A percentile compares a stretch with the other conserved stretches of the same genome.
These are phyloP conservation scores for Apocynum venetum DNA, from an alignment of 257 asterid species.

Conservation along the genomic window DNA sequence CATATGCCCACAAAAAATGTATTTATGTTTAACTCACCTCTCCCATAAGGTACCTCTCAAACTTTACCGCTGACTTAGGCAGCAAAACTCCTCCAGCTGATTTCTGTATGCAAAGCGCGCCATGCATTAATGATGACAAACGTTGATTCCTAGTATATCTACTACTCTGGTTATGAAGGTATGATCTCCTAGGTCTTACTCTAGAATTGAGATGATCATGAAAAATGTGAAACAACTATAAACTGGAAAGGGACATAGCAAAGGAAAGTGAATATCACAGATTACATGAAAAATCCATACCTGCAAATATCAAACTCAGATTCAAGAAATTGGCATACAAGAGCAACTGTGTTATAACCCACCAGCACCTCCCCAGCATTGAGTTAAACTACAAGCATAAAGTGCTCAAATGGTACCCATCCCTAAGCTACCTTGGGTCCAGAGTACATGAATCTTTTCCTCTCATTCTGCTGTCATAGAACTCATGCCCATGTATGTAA, in stretches of 20 bases:
- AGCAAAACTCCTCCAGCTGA: constrained; percentile 94
- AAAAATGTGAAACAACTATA: neutral
- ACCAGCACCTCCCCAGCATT: neutral
- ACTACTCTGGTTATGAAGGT: neutral
- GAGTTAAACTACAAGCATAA: neutral
- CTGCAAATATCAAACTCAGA: neutral
- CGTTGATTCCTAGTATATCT: neutral
- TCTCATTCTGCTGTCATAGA: neutral
- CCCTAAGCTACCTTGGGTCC: neutral
- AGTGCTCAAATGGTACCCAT: neutral
- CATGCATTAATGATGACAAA: neutral
- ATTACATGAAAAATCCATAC: neutral
- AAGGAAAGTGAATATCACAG: neutral
- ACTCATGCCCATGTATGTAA: neutral
- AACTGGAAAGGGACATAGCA: neutral
- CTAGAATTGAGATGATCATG: neutral
- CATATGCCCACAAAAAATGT: neutral
- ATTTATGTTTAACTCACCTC: constrained; percentile 50
- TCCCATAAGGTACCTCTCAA: constrained; percentile 84
- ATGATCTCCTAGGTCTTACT: neutral
- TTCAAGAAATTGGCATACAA: neutral
- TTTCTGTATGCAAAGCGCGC: constrained; percentile 45
- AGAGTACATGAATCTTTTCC: neutral
- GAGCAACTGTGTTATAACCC: neutral
- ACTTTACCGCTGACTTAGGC: constrained; percentile 86